Evolutionary conservation across 441 rosid species (phyloP).

Genomic region (Macaranga tanarius): DNA sequence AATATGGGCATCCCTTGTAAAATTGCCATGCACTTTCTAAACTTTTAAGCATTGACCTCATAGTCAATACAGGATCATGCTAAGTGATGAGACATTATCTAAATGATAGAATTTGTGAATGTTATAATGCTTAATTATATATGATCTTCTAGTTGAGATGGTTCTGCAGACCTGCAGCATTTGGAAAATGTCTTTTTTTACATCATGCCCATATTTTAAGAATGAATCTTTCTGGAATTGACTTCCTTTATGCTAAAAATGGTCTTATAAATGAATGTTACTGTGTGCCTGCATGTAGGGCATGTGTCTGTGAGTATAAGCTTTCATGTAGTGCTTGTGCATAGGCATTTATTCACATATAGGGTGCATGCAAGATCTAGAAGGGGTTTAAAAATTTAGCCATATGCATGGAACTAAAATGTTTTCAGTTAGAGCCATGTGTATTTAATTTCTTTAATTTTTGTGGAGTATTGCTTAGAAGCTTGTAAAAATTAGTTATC

Average conservation of each 20-base stretch:
- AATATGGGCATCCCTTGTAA: conserved; percentile 15
- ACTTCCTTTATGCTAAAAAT: neutral
- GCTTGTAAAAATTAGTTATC: neutral
- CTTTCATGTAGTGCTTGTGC: neutral
- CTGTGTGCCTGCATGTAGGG: neutral
- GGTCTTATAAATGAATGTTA: neutral
- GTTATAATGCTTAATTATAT: neutral
- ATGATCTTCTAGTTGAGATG: conserved; percentile 1
- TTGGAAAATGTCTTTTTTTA: neutral
- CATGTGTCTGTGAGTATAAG: too few species aligned
- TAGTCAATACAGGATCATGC: neutral
- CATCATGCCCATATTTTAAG: neutral
- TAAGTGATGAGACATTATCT: neutral
- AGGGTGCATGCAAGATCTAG: neutral
- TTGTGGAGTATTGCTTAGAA: neutral
- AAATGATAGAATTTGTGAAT: neutral
- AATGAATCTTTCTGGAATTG: neutral
- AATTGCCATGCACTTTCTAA: conserved; percentile 3
- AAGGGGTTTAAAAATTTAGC: conserved; percentile 1
- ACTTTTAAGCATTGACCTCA: neutral
- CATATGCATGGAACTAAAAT: neutral
- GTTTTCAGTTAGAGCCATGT: neutral
- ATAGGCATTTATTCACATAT: neutral
- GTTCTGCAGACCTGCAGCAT: conserved; percentile 1
- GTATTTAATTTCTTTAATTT: neutral